A percentile compares a stretch with the other conserved stretches of the same genome.
Conservation (phyloP, 78 protist species). For the slime mould (Dictyostelium discoideum) region DNA sequence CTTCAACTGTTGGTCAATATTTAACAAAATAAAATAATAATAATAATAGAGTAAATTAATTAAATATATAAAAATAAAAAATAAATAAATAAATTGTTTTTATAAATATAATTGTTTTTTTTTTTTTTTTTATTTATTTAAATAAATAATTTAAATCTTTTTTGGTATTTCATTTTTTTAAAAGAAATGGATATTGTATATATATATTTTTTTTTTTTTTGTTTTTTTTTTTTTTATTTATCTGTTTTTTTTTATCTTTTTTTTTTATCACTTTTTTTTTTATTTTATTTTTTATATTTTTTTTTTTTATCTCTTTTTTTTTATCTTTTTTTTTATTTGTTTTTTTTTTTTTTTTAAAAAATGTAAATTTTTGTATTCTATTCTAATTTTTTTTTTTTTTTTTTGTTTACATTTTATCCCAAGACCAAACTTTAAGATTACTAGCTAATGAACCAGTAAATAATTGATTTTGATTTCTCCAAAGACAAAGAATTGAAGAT, state of each 20-base stretch:
- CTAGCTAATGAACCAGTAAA: constrained; percentile 74
- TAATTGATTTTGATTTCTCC: constrained; percentile 62
- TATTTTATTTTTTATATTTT: background rate
- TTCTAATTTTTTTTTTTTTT: background rate
- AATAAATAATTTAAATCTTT: background rate
- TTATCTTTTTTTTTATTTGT: background rate
- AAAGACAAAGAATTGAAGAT: constrained; percentile 44
- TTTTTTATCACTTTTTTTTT: background rate
- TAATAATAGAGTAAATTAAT: too few relatives aligned
- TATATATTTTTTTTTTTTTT: background rate
- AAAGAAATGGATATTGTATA: background rate
- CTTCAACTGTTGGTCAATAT: constrained; percentile 2
- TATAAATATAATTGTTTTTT: background rate
- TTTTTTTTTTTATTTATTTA: background rate
- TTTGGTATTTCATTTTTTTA: background rate
- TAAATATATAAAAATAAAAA: background rate
- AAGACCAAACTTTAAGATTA: constrained; percentile 72
- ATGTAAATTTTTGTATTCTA: too few relatives aligned
- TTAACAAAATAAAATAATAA: background rate
- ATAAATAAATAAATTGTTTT: background rate
- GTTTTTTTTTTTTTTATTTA: background rate
- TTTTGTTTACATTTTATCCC: constrained; percentile 19
- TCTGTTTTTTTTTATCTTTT: background rate
- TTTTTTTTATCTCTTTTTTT: background rate
- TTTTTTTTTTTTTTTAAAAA: background rate